A percentile compares a stretch with the other conserved stretches of the same genome.
Conservation (phyloP, 1,284 basidiomycete species). For the Tilletia walkeri region DNA sequence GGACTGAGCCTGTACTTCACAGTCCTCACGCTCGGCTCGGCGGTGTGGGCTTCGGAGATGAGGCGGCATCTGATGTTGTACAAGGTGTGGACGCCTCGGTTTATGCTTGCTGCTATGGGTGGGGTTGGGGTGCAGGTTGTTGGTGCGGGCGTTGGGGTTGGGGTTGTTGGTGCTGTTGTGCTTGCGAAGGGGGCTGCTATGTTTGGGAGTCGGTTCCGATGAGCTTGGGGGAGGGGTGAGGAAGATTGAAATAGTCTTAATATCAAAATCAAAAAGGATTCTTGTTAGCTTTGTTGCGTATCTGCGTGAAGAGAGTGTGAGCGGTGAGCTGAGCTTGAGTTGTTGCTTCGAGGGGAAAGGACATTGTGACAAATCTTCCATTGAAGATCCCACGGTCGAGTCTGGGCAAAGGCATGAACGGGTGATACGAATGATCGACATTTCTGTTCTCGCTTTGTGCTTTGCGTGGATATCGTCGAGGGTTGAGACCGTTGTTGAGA, state of each 20-base stretch:
- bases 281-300: neutral
- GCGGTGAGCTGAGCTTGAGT: neutral
- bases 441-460: too few relatives aligned
- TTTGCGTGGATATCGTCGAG: too few relatives aligned
- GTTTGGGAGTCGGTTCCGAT: constrained; percentile 14
- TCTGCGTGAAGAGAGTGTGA: neutral
- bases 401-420: too few relatives aligned
- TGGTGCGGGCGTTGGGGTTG: neutral
- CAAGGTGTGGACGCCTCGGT: constrained; percentile 95
- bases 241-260: too few relatives aligned
- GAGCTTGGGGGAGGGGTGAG: neutral
- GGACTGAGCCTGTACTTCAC: constrained; percentile 72
- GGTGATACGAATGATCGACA: too few relatives aligned
- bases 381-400: too few relatives aligned
- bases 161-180: constrained; percentile 8
- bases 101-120: constrained; percentile 70
- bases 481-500: too few relatives aligned
- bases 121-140: constrained; percentile 59
- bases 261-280: neutral
- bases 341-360: too few relatives aligned
- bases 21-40: constrained; percentile 66
- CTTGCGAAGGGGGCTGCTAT: constrained; percentile 16
- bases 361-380: too few relatives aligned
- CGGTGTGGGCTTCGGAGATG: constrained; percentile 72
- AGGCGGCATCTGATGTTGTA: constrained; percentile 95